phyloP scores from a whole-genome alignment of 495 filamentous ascomycete genomes.

The Lasiosphaeria miniovina region DNA sequence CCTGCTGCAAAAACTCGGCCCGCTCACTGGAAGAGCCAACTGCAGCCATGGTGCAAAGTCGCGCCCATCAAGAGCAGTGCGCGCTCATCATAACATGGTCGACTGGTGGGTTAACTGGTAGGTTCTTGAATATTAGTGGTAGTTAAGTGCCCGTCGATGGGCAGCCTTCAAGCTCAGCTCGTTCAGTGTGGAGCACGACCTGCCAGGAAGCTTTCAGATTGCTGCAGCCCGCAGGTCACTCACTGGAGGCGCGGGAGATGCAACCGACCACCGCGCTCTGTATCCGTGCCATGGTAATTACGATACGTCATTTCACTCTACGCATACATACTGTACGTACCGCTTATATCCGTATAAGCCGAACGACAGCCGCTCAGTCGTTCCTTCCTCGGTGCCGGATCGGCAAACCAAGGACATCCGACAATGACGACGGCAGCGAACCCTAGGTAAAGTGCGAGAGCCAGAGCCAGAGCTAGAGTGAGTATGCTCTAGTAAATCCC shows the following conservation, averaged over 20 bases:
- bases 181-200: too few species aligned
- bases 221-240: too few species aligned
- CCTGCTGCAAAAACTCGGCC: conserved; percentile 33
- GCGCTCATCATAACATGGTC: neutral
- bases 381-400: neutral
- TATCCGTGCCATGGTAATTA: too few species aligned
- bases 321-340: too few species aligned
- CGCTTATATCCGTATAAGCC: too few species aligned
- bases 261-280: too few species aligned
- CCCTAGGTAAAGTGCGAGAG: too few species aligned
- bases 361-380: neutral
- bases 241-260: too few species aligned
- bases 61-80: neutral
- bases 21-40: conserved; percentile 12
- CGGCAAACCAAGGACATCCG: neutral
- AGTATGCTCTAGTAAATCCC: neutral
- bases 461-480: neutral
- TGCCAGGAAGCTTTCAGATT: too few species aligned
- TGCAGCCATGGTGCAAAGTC: conserved; percentile 2
- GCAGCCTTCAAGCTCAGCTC: neutral
- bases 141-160: neutral
- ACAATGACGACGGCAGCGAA: too few species aligned
- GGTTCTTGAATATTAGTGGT: neutral
- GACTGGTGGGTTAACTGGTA: neutral
- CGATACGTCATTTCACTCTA: too few species aligned